Conservation (phyloP, 352 stramenopile genomes). For the Pythium oligandrum region DNA sequence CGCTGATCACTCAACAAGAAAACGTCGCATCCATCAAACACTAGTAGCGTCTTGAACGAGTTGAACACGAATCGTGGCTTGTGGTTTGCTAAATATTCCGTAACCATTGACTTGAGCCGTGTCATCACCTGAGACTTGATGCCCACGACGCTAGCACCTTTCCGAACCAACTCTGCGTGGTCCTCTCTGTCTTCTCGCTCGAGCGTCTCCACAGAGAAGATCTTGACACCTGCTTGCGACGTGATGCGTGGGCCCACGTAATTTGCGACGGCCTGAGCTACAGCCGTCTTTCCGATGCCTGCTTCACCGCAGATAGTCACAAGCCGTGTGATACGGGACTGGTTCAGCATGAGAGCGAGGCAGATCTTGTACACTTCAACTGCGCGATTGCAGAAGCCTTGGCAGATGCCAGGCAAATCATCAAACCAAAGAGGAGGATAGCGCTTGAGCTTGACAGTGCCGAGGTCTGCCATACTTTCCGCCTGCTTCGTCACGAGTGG, state of each 20-base stretch:
- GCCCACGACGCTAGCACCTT: slow-evolving; percentile 30
- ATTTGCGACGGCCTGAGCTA: slow-evolving; percentile 67
- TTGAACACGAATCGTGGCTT: slow-evolving; percentile 48
- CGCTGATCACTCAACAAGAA: slow-evolving; percentile 42
- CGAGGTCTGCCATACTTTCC: slow-evolving; percentile 35
- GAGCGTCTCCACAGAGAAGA: slow-evolving; percentile 61
- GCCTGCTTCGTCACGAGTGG: slow-evolving; percentile 51
- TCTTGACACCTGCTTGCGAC: slow-evolving; percentile 56
- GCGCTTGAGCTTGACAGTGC: slow-evolving; percentile 41
- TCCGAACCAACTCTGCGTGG: slow-evolving; percentile 40
- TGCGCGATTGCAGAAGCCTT: slow-evolving; percentile 76
- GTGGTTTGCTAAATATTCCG: slow-evolving; percentile 43
- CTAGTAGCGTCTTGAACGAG: slow-evolving; percentile 50
- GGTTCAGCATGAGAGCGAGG: slow-evolving; percentile 68
- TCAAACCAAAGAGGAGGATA: slow-evolving; percentile 81
- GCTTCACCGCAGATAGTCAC: slow-evolving; percentile 72
- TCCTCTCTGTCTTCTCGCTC: slow-evolving; percentile 56
- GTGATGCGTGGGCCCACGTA: slow-evolving; percentile 79
- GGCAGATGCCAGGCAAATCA: slow-evolving; percentile 66
- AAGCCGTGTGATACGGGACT: slow-evolving; percentile 68
- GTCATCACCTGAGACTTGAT: slow-evolving; percentile 42
- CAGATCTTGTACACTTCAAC: slow-evolving; percentile 84
- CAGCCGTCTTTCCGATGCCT: slow-evolving; percentile 72
- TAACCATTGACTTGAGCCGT: slow-evolving; percentile 44
- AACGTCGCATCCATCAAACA: slow-evolving; percentile 73